These are phyloP conservation scores for Leptographium flavum DNA, from an alignment of 2,329 filamentous ascomycete species.

Conservation along the genomic window DNA sequence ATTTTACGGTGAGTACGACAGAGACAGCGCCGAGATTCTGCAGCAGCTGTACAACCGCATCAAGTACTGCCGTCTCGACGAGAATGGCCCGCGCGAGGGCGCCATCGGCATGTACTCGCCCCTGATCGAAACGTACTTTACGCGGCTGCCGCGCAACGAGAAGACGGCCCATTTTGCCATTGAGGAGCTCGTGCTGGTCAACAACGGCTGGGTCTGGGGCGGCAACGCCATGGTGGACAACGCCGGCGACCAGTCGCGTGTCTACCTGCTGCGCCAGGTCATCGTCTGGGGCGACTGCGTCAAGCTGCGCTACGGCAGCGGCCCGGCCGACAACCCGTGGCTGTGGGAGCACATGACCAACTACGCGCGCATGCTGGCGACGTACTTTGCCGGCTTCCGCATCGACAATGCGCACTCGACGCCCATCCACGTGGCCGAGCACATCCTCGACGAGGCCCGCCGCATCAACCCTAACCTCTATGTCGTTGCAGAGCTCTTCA, in stretches of 20 bases:
- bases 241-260: slow-evolving; percentile 73
- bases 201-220: slow-evolving; percentile 99
- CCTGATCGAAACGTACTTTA: slow-evolving; percentile 90
- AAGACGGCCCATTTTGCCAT: slow-evolving; percentile 58
- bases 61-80: slow-evolving; percentile 89
- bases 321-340: slow-evolving; percentile 75
- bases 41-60: slow-evolving; percentile 88
- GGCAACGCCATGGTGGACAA: slow-evolving; percentile 91
- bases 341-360: slow-evolving; percentile 93
- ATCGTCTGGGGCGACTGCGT: slow-evolving; percentile 99
- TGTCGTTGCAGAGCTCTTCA: slow-evolving; percentile 89
- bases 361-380: slow-evolving; percentile 84
- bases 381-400: slow-evolving; percentile 86
- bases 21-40: slow-evolving; percentile 66
- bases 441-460: slow-evolving; percentile 88
- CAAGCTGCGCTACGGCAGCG: slow-evolving; percentile 78
- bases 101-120: slow-evolving; percentile 64
- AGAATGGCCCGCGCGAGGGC: slow-evolving; percentile 76
- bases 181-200: slow-evolving; percentile 68
- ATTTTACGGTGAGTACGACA: slow-evolving; percentile 86
- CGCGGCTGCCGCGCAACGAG: slow-evolving; percentile 66
- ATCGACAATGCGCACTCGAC: slow-evolving; percentile 99
- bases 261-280: slow-evolving; percentile 91
- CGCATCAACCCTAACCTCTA: slow-evolving; percentile 76
- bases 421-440: slow-evolving; percentile 83